These are phyloP conservation scores for Rosellinia necatrix DNA, from an alignment of 2,329 filamentous ascomycete species.

Conservation along the genomic window DNA sequence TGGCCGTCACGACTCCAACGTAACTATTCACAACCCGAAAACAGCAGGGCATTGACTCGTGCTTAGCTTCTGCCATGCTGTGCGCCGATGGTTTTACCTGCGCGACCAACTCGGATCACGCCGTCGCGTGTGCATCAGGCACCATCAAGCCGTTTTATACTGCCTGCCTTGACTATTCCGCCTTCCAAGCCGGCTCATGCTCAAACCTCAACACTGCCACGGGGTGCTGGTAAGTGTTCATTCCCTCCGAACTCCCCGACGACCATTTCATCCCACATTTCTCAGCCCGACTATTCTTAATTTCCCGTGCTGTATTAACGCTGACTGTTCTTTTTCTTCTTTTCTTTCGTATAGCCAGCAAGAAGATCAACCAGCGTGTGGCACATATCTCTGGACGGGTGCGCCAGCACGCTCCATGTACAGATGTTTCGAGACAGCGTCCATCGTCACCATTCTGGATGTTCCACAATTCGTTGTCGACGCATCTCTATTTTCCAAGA, in stretches of 20 bases:
- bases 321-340: slow-evolving; percentile 14
- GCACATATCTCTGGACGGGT: slow-evolving; percentile 46
- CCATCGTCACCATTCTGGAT: slow-evolving; percentile 42
- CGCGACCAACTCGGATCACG: slow-evolving; percentile 42
- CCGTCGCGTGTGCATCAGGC: slow-evolving; percentile 44
- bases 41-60: neutral
- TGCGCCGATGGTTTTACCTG: slow-evolving; percentile 34
- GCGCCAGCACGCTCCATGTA: slow-evolving; percentile 43
- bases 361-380: slow-evolving; percentile 39
- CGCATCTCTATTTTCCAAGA: slow-evolving; percentile 34
- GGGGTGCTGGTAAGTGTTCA: slow-evolving; percentile 44
- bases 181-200: slow-evolving; percentile 40
- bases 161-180: slow-evolving; percentile 43
- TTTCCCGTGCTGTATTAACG: neutral
- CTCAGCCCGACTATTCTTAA: neutral
- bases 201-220: slow-evolving; percentile 35
- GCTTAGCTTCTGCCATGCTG: slow-evolving; percentile 33
- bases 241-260: neutral
- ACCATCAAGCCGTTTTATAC: slow-evolving; percentile 41
- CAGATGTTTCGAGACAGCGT: slow-evolving; percentile 39
- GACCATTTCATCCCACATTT: neutral
- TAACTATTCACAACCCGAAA: neutral
- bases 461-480: slow-evolving; percentile 43
- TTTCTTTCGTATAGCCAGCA: slow-evolving; percentile 16
- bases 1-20: neutral